phyloP scores from a whole-genome alignment of 139 green algal genomes.

The Chlamydomonas sp. region DNA sequence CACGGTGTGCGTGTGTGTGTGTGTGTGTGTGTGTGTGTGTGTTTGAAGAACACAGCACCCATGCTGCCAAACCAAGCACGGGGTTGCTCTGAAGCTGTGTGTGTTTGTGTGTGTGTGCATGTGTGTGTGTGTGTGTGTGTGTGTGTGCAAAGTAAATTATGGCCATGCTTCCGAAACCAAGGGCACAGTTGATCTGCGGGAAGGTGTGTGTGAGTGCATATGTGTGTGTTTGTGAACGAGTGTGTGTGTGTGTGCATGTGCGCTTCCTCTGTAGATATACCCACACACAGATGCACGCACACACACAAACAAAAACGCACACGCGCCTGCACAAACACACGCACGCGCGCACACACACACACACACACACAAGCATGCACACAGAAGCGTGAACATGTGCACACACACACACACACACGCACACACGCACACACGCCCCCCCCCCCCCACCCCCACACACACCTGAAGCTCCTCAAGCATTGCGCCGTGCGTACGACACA shows the following conservation, averaged over 20 bases:
- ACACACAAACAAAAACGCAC: background rate
- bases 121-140: background rate
- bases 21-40: background rate
- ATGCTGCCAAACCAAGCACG: no score
- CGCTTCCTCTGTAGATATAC: no score
- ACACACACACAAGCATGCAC: background rate
- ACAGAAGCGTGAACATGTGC: no score
- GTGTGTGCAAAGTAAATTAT: background rate
- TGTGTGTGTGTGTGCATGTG: no score
- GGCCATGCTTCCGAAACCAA: background rate
- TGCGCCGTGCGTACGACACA: no score
- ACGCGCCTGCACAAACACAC: background rate
- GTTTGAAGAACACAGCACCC: no score
- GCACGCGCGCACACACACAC: background rate
- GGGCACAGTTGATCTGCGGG: background rate
- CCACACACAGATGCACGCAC: background rate
- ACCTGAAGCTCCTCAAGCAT: no score
- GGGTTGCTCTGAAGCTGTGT: background rate
- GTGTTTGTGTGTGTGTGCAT: background rate
- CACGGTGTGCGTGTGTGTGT: background rate
- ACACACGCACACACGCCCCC: no score
- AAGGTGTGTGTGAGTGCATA: background rate
- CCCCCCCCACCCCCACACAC: no score
- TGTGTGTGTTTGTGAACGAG: background rate
- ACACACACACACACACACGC: no score